phyloP scores from a whole-genome alignment of 2,329 filamentous ascomycete species.

The Pseudocercospora cruenta region DNA sequence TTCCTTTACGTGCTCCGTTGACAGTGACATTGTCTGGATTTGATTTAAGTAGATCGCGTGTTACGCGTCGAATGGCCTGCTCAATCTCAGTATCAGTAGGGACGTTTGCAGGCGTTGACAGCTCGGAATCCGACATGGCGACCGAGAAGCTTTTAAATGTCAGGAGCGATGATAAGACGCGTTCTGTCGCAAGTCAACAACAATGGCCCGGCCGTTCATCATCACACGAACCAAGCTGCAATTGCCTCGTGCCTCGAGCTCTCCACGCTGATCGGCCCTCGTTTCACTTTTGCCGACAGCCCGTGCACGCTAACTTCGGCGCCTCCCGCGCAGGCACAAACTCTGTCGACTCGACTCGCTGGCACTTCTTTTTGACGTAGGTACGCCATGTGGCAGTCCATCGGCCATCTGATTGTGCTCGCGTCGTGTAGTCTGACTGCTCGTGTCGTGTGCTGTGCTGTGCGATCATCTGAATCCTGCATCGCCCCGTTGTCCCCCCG shows the following conservation, averaged over 20 bases:
- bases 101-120: conserved; percentile 24
- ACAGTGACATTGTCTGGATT: conserved; percentile 59
- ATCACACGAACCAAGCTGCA: background rate
- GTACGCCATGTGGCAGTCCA: conserved; percentile 1
- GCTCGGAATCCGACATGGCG: conserved; percentile 34
- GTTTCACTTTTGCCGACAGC: background rate
- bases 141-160: background rate
- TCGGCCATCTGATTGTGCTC: background rate
- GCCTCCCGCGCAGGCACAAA: background rate
- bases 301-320: background rate
- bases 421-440: background rate
- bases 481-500: background rate
- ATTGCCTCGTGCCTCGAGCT: background rate
- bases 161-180: background rate
- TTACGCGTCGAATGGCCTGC: conserved; percentile 45
- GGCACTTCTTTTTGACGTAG: background rate
- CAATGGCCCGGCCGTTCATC: background rate
- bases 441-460: conserved; percentile 6
- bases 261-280: background rate
- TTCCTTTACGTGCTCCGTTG: conserved; percentile 58
- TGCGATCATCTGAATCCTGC: background rate
- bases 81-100: conserved; percentile 46
- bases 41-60: conserved; percentile 45
- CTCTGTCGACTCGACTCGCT: background rate
- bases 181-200: background rate